These are phyloP conservation scores for Kwoniella bestiolae DNA, from an alignment of 768 basidiomycete species.

Conservation along the genomic window DNA sequence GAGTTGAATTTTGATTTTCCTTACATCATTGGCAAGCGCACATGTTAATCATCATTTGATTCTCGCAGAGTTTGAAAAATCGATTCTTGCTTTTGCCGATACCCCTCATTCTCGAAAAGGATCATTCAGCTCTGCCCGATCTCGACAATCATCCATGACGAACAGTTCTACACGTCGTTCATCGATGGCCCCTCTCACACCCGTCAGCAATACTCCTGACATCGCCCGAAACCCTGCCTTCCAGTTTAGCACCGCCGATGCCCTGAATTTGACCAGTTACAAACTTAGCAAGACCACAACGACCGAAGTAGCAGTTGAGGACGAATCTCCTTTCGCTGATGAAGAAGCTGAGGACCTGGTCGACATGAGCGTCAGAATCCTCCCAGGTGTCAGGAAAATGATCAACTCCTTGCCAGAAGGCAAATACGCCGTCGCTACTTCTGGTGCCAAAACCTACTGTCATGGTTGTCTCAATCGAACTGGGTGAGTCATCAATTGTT, in stretches of 20 bases:
- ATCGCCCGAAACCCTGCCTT: constrained; percentile 12
- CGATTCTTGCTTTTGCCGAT: constrained; percentile 45
- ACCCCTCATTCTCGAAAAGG: constrained; percentile 35
- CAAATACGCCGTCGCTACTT: constrained; percentile 74
- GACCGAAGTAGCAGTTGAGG: constrained; percentile 13
- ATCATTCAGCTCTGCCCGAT: constrained; percentile 24
- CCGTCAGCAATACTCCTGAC: constrained; percentile 23
- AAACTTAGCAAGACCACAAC: constrained; percentile 11
- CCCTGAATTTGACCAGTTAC: constrained; percentile 24
- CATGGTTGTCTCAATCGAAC: constrained; percentile 51
- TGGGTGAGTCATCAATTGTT: constrained; percentile 14
- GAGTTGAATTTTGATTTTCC: too few relatives aligned
- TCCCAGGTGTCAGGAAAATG: constrained; percentile 71
- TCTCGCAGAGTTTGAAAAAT: constrained; percentile 34
- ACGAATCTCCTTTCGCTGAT: constrained; percentile 32
- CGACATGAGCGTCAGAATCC: constrained; percentile 63
- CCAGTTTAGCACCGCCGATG: constrained; percentile 6
- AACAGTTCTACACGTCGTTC: constrained; percentile 21
- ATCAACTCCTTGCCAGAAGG: constrained; percentile 70
- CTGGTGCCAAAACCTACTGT: constrained; percentile 72
- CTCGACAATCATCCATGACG: constrained; percentile 14
- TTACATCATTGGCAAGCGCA: neutral
- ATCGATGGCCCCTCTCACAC: constrained; percentile 32
- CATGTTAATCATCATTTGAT: neutral
- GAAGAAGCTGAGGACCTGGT: constrained; percentile 36